Evolutionary conservation across 805 yeast genomes (phyloP).

Genomic region (Candida boleticola): DNA sequence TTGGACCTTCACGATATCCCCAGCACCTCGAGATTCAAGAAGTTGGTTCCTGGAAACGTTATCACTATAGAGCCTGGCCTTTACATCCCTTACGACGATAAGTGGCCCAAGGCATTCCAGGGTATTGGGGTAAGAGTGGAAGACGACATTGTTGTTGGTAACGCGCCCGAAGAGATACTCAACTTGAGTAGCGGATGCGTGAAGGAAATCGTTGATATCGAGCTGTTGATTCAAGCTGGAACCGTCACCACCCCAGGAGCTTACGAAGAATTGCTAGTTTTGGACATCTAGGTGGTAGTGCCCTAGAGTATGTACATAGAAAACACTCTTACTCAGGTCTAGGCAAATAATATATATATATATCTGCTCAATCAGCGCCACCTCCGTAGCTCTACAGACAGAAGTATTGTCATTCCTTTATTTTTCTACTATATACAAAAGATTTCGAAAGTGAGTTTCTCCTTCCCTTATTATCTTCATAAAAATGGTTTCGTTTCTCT

Average conservation of each 20-base stretch:
- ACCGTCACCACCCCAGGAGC: constrained; percentile 46
- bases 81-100: constrained; percentile 72
- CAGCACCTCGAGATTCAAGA: constrained; percentile 51
- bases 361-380: no score
- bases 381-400: no score
- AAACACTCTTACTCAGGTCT: background rate
- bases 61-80: constrained; percentile 96
- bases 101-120: constrained; percentile 76
- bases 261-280: constrained; percentile 32
- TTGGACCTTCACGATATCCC: constrained; percentile 88
- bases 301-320: background rate
- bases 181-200: constrained; percentile 77
- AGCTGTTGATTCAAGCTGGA: constrained; percentile 60
- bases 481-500: no score
- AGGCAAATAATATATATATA: no score
- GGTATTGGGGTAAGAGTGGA: constrained; percentile 94
- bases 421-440: no score
- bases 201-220: constrained; percentile 83
- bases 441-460: no score
- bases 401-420: no score
- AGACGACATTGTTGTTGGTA: constrained; percentile 85
- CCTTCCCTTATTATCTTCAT: no score
- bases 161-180: constrained; percentile 45
- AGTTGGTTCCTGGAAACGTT: constrained; percentile 69
- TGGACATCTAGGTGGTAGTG: constrained; percentile 19